Evolutionary conservation across 2,329 filamentous ascomycete species (phyloP).

Genomic region (Trichoderma sp.): DNA sequence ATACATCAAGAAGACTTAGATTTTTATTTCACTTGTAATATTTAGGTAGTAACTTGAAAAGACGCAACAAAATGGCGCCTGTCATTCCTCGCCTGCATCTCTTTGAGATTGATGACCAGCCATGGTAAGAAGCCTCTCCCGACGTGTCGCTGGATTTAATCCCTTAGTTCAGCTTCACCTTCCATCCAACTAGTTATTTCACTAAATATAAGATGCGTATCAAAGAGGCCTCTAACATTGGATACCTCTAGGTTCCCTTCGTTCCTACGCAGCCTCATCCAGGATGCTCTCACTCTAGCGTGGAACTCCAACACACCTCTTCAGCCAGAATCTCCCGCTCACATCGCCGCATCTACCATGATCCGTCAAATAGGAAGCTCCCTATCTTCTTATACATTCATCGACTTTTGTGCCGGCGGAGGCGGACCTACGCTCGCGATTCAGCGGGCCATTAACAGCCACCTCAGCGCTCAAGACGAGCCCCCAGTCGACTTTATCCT

Average conservation of each 20-base stretch:
- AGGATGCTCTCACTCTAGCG: constrained; percentile 55
- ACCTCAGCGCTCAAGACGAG: constrained; percentile 29
- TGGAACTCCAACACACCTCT: constrained; percentile 62
- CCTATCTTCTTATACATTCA: constrained; percentile 56
- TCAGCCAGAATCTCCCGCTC: constrained; percentile 55
- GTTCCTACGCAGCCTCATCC: constrained; percentile 61
- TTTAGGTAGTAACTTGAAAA: not conserved
- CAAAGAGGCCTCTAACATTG: not conserved
- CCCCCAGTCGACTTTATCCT: constrained; percentile 55
- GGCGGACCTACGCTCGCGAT: constrained; percentile 68
- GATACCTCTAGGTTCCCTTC: constrained; percentile 47
- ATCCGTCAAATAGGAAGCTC: constrained; percentile 46
- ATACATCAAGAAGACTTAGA: not conserved
- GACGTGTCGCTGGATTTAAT: not conserved
- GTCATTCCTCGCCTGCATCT: constrained; percentile 58
- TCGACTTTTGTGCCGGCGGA: constrained; percentile 74
- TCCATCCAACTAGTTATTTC: not conserved
- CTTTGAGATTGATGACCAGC: constrained; percentile 65
- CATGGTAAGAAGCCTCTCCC: constrained; percentile 47
- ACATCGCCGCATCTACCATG: constrained; percentile 58
- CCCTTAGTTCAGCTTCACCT: not conserved
- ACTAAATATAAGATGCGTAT: not conserved
- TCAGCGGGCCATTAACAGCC: constrained; percentile 55
- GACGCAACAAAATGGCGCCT: constrained; percentile 40
- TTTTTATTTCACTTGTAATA: not conserved